Base-by-base conservation (phyloP, 495 filamentous ascomycete genomes). In the Xylaria intraflava region DNA sequence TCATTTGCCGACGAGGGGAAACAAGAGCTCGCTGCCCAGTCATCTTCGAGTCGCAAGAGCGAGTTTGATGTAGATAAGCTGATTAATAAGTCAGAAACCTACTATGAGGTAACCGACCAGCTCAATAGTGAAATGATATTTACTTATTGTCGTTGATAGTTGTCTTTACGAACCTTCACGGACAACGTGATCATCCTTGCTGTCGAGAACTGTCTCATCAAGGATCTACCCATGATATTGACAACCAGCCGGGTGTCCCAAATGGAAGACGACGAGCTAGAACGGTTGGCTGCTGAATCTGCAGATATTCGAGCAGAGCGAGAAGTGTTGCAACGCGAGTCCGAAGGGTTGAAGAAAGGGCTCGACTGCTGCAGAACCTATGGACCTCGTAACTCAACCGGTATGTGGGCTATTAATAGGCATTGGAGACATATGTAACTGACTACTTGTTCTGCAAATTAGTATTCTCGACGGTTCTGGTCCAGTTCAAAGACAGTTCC, bases 101-200 rank as follows among this genome's bases (percentile, higher is more conserved):
- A 75, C 42, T 68, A 73, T 49, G 61, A 72, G 59, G 58, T 67
- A 38, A 26, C 8, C 12, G 6, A 23, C 48, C 10, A 20, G 29
- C 17, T 8, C 5, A 29, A 23, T 19, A 36, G 10, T 36, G 23
- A 29, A 6, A 9, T 42, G 46, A 27, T 54, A 30, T 47, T 30
- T n/a, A n/a, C 42, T 24, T 36, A 52, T 39, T 43, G 1, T 14
- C 7, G 36, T 33, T 3, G 14, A 35, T 43, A 68, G 69, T 55
- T 71, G 52, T 64, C 67, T 6, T 55, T 68, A 44, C 65, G 59
- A 7, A 58, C 59, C 11, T 72, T 69, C 48, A 67, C 50, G 4
- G 67, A 72, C 22, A 72, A 72, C 23, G 62, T 72, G 0, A 58
- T 67, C 17, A 53, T 62, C 27, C 58, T 69, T 16, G 65, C 59